Base-by-base conservation (phyloP, 2,329 filamentous ascomycete genomes). In the Lasiodiplodia theobromae region DNA sequence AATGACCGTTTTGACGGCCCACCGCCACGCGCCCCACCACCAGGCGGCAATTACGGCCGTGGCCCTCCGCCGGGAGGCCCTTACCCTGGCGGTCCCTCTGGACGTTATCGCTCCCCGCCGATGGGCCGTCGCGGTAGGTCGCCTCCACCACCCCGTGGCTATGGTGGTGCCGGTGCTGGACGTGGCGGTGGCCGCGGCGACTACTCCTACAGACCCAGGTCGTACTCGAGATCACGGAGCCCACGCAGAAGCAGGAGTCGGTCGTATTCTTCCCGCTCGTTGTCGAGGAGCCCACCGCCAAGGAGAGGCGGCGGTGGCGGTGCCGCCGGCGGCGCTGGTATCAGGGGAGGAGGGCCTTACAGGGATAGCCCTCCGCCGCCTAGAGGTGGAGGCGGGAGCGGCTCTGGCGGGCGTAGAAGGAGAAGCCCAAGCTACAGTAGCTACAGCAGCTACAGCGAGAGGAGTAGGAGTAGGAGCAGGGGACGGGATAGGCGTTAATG, bases 401-500 rank as follows among this genome's bases (percentile, higher is more conserved):
- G 75, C 38, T 68, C 69, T 7, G 76, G 56, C 40, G 78, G 64
- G 2, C 68, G 81, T 67, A 82, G 86, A 70, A 82, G 87, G 70
- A 83, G 88, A 71, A 89, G 87, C 72, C 86, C 86, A 4, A 90
- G 88, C 73, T 89, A 89, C 73, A 87, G 85, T 73, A 89, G 87
- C 71, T 89, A 89, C 72, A 87, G 86, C 73, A 89, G 87, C 74
- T 87, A 87, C 72, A 76, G 77, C 31, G 75, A 84, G 21, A 66
- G 62, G 44, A 69, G 68, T 74, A 84, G 84, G 71, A 85, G 83
- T 66, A 74, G 81, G 67, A 85, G 82, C 70, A 76, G 82, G 67
- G 75, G 80, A 65, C 74, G 76, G 40, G 73, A 73, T 18, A 71
- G 69, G 67, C 60, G 47, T 53, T 64, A 21, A 58, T 3, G 72